Evolutionary conservation across 129 eudicot species (phyloP).

Genomic region (Tagetes erecta): DNA sequence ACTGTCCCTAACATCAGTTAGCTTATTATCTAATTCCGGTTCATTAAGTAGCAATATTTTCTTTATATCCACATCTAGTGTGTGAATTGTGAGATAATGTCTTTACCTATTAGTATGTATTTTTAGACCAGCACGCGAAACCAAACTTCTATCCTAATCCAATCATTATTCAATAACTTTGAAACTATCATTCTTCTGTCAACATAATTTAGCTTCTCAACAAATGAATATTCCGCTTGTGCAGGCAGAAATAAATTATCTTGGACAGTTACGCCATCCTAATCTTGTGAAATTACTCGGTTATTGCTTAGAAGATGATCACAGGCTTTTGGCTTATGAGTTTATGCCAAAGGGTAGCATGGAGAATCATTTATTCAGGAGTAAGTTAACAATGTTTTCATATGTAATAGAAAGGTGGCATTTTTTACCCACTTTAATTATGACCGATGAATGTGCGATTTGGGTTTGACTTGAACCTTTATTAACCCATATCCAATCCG

Average conservation of each 20-base stretch:
- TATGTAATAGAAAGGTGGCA: not conserved
- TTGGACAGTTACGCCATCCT: constrained; percentile 79
- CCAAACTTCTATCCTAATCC: not conserved
- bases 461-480: not conserved
- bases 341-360: constrained; percentile 96
- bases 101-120: not conserved
- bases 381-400: constrained; percentile 42
- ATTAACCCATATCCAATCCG: not conserved
- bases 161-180: constrained; percentile 6
- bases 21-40: not conserved
- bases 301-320: constrained; percentile 89
- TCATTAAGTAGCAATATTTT: not conserved
- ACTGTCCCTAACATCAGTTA: not conserved
- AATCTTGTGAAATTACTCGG: constrained; percentile 86
- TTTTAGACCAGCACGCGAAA: not conserved
- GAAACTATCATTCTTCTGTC: constrained; percentile 9
- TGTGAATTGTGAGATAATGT: not conserved
- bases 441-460: not conserved
- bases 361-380: constrained; percentile 91
- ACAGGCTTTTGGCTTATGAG: constrained; percentile 84
- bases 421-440: constrained; percentile 4
- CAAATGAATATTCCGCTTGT: constrained; percentile 20
- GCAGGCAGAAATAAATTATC: constrained; percentile 91
- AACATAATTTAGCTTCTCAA: constrained; percentile 26
- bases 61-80: not conserved